phyloP scores from a whole-genome alignment of 2,329 filamentous ascomycete species.

The Aspergillus eucalypticola region DNA sequence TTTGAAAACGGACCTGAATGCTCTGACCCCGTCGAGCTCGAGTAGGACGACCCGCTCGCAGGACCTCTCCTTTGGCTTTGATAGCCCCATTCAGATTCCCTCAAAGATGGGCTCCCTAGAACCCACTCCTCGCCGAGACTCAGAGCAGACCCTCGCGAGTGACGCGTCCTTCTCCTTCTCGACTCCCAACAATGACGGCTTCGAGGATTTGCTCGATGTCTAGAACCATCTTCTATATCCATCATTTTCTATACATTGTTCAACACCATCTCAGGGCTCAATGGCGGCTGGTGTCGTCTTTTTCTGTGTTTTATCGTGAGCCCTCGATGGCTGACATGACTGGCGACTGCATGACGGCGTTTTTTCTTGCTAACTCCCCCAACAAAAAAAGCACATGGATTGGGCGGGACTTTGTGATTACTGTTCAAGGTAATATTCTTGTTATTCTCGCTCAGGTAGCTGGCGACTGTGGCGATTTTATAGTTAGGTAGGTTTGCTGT shows the following conservation, averaged over 20 bases:
- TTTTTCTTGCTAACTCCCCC: not conserved
- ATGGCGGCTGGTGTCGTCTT: not conserved
- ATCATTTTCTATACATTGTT: not conserved
- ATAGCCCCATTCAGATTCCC: constrained; percentile 10
- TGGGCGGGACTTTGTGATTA: not conserved
- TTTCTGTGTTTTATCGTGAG: not conserved
- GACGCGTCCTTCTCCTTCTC: not conserved
- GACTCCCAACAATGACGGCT: not conserved
- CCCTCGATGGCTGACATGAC: not conserved
- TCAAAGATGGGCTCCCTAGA: not conserved
- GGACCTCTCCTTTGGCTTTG: constrained; percentile 15
- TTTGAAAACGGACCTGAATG: not conserved
- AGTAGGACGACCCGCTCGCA: not conserved
- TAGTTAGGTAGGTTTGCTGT: not conserved
- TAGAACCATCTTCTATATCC: not conserved
- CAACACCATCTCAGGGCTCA: not conserved
- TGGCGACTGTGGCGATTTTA: not conserved
- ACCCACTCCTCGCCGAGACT: constrained; percentile 9
- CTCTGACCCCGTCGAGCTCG: not conserved
- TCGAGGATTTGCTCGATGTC: not conserved
- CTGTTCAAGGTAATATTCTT: not conserved
- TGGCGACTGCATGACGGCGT: not conserved
- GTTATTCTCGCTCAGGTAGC: not conserved
- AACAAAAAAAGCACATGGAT: not conserved
- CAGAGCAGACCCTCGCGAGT: not conserved